These are phyloP conservation scores for Cryptococcus amylolentus DNA, from an alignment of 1,284 basidiomycete genomes.

Conservation along the genomic window DNA sequence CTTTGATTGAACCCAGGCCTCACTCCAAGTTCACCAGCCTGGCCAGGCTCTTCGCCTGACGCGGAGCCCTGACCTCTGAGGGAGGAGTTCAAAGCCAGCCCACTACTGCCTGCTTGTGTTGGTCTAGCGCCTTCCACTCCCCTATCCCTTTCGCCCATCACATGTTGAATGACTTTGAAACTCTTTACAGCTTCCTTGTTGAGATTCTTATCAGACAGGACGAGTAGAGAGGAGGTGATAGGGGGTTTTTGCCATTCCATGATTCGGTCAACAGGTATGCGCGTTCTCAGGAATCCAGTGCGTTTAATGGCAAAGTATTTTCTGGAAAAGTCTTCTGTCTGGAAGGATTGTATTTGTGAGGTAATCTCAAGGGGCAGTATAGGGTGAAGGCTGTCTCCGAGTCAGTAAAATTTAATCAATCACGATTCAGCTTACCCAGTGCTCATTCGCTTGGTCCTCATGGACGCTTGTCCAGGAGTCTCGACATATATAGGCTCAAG, in stretches of 20 bases:
- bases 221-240: constrained; percentile 67
- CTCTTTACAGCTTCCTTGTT: constrained; percentile 69
- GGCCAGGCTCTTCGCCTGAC: constrained; percentile 1
- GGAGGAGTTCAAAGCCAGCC: constrained; percentile 5
- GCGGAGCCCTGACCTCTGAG: constrained; percentile 10
- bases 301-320: constrained; percentile 85
- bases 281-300: constrained; percentile 68
- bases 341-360: constrained; percentile 76
- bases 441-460: constrained; percentile 52
- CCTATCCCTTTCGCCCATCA: constrained; percentile 85
- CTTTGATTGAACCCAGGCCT: background rate
- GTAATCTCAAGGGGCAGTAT: constrained; percentile 71
- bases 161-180: constrained; percentile 82
- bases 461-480: constrained; percentile 27
- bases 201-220: constrained; percentile 55
- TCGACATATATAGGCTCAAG: constrained; percentile 66
- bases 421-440: constrained; percentile 57
- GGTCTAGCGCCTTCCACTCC: constrained; percentile 35
- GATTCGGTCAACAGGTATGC: constrained; percentile 71
- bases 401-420: background rate
- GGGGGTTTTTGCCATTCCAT: constrained; percentile 85
- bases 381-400: constrained; percentile 58
- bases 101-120: constrained; percentile 4
- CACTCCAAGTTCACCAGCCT: background rate
- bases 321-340: constrained; percentile 73